Percentiles rank a stretch among this genome's conserved stretches.
Evolutionary conservation across 2,329 filamentous ascomycete species (phyloP).

Genomic region (Cryphonectria radicalis): DNA sequence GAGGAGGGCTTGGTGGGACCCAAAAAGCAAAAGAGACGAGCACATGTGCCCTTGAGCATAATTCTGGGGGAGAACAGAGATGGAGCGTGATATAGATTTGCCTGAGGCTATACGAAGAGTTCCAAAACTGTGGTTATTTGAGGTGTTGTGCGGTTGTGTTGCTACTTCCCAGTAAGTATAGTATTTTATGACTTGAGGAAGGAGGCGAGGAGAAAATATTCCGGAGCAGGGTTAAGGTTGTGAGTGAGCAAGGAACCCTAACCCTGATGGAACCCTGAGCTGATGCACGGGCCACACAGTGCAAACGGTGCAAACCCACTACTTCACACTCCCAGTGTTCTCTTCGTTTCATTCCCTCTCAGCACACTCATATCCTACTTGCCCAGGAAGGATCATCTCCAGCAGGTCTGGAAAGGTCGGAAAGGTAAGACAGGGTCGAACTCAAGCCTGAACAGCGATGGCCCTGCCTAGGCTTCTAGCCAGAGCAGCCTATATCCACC

Average conservation of each 20-base stretch:
- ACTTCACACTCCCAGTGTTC: not conserved
- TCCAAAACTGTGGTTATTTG: not conserved
- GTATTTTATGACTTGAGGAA: not conserved
- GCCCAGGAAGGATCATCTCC: not conserved
- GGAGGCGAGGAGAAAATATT: not conserved
- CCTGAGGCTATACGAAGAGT: not conserved
- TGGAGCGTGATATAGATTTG: too few species aligned
- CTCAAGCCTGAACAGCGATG: not conserved
- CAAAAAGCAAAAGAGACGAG: not conserved
- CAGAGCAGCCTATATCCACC: conserved; percentile 35
- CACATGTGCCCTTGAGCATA: not conserved
- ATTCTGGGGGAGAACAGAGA: rapidly evolving
- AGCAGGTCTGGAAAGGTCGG: not conserved
- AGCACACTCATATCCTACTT: not conserved
- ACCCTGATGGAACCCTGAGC: not conserved
- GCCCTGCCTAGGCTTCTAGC: conserved; percentile 34
- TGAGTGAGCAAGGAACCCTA: not conserved
- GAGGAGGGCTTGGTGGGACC: not conserved
- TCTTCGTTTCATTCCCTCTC: not conserved
- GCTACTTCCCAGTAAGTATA: not conserved
- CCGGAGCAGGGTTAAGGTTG: not conserved
- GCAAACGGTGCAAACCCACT: not conserved
- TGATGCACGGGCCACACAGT: not conserved
- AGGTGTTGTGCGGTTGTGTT: not conserved
- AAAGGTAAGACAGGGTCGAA: not conserved